Base-by-base conservation (phyloP, 1,284 basidiomycete genomes). In the Cryptococcus hybrid region DNA sequence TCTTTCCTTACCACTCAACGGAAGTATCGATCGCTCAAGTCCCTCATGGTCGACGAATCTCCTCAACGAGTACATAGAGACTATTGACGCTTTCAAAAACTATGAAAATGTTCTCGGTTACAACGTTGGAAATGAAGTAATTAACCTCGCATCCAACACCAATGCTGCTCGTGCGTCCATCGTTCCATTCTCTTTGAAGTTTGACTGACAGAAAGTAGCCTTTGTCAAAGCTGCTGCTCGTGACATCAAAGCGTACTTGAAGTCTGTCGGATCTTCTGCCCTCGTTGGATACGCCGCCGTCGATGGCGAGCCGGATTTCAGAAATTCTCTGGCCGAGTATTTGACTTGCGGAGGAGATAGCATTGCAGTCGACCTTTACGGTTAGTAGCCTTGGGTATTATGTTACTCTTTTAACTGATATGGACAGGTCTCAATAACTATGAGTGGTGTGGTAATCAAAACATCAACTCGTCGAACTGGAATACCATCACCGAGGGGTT, bases 141-240 rank as follows among this genome's bases (percentile, higher is more conserved):
- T 93, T 61, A 84, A 82, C 37, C 73, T 70, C 15, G 56, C 80
- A 24, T 81, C 83, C 52, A 83, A 81, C 61, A 89, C 89, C 12
- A 80, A 78, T 47, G 85, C 88, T 13, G 85, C 86, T 8, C 84
- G 74, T 78, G 53, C 60, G 76, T 70, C 15, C 3, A 2, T 8
- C 12, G 7, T 46, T 24, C 15, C 40, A 11, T n/a, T 7, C 3
- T 13, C 6, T 40, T 30, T 13, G 39, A 42, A 44, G 12, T n/a
- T 12, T 42, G 40, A 42, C 12, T 59, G 39, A 59, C 52, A 46
- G 42, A 15, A 44, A 9, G 8, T 55, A 77, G 75, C 92, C 0
- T 95, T 85, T 74, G 84, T 96, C 75, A 95, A 95, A 77, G 92
- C 91, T 43, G 92, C 92, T 15, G 90, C 90, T 24, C 85, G 92